These are phyloP conservation scores for Triticum turgidum DNA, from an alignment of 176 grass and related monocot species.

Conservation along the genomic window DNA sequence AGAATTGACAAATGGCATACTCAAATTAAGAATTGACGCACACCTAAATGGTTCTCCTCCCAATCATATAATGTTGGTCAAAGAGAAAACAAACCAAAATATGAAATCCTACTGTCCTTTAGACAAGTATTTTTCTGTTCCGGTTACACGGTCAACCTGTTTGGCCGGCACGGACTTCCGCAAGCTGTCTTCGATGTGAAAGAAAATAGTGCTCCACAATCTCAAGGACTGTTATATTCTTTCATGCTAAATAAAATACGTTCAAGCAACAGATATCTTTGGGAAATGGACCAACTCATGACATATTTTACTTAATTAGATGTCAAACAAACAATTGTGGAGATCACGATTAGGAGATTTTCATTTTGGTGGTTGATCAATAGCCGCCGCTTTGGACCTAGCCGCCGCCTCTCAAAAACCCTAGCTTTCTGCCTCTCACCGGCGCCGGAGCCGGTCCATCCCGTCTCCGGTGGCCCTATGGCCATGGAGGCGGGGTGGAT, in stretches of 20 bases:
- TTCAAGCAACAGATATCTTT: constrained; percentile 5
- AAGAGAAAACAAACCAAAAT: constrained; percentile 13
- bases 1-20: constrained; percentile 33
- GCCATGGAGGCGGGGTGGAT: no score
- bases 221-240: neutral
- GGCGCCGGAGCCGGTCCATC: no score
- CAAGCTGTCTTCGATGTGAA: neutral
- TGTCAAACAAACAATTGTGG: neutral
- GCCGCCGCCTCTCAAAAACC: no score
- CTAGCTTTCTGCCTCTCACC: no score
- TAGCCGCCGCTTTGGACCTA: no score
- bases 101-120: neutral
- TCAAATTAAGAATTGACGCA: neutral
- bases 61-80: constrained; percentile 20
- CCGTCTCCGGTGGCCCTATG: no score
- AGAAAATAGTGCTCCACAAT: neutral
- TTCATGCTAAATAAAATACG: neutral
- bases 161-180: neutral
- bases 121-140: neutral
- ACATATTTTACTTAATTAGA: neutral
- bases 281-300: constrained; percentile 21
- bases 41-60: constrained; percentile 10
- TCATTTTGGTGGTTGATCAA: neutral
- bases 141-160: constrained; percentile 5
- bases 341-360: neutral